phyloP scores from a whole-genome alignment of 257 asterid species.

The Knoxia roxburghii region DNA sequence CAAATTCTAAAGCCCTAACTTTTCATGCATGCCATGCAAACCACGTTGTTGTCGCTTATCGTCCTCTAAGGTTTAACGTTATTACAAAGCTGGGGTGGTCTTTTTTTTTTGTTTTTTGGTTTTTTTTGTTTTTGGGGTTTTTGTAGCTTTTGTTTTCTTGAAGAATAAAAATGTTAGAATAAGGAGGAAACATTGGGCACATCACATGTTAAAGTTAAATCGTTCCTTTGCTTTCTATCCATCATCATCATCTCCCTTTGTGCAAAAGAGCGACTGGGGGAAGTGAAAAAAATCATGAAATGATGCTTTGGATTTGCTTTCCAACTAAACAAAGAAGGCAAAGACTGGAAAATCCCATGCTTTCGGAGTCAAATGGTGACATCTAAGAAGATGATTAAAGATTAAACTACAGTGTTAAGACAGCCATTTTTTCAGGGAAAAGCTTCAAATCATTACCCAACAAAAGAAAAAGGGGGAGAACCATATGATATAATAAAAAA shows the following conservation, averaged over 20 bases:
- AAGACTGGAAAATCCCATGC: conserved; percentile 28
- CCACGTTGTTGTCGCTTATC: conserved; percentile 43
- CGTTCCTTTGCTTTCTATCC: conserved; percentile 58
- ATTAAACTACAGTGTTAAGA: no score
- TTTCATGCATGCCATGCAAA: conserved; percentile 68
- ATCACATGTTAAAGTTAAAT: conserved; percentile 57
- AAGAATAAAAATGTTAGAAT: neutral
- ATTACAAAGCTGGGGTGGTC: neutral
- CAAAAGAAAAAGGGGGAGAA: conserved; percentile 11
- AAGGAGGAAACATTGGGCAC: conserved; percentile 38
- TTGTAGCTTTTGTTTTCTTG: conserved; percentile 6
- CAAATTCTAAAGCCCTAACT: conserved; percentile 33
- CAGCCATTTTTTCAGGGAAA: neutral
- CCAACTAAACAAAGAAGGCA: conserved; percentile 19
- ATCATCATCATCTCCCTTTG: conserved; percentile 25
- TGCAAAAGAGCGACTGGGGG: conserved; percentile 48
- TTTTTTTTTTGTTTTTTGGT: no score
- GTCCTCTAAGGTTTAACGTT: neutral
- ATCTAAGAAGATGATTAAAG: conserved; percentile 24
- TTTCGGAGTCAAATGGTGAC: conserved; percentile 46
- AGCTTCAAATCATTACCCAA: conserved; percentile 20
- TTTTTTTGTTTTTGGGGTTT: neutral
- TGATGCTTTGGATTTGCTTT: conserved; percentile 29
- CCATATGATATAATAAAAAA: neutral
- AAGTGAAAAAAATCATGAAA: conserved; percentile 33